Evolutionary conservation across 225 moss, liverwort and hornwort genomes (phyloP), one percentile per base, ranked within the genome.

Genomic region (Rhytidiadelphus loreus): DNA sequence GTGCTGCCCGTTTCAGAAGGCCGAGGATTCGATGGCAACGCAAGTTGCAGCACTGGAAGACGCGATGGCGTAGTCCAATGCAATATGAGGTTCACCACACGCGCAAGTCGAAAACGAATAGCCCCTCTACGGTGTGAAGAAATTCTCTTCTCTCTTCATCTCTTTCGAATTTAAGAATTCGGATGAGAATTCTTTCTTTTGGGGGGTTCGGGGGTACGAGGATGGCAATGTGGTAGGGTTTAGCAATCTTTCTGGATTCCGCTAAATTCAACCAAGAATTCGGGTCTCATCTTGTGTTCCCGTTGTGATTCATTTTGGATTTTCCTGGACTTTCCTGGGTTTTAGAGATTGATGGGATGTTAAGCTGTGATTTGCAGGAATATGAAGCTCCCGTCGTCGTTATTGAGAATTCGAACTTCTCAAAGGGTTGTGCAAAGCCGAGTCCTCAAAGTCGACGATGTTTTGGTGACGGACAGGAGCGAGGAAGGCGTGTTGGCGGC

Each of bases 391-490:
- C 66, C 88, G 19, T 43, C 84, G 41, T 30, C 80, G 30, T 75
- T 69, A 10, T 60, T 87, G 11, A 89, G 74, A 28, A 74, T 48
- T 85, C 60, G 55, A 39, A 24, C 35, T 57, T 28, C 79, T 16
- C 79, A 41, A 70, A 90, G 83, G 58, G 22, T 58, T 74, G 72
- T 80, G 37, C 79, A 58, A 15, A 69, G 75, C 8, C 91, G 89
- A 39, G 92, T 83, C 11, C 29, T 94, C 24, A 90, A 85, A 88
- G 89, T 93, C 74, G 94, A 91, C 64, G 92, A 90, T 23, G 88
- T 92, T 71, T 74, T 94, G 25, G 89, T 92, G 52, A 94, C 95
- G 16, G 95, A 96, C 83, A 92, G 86, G 22, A 95, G 91, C 68
- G 93, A 96, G 90, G 93, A 92, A 39, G 88, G 77, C 37, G 93